Conservation (phyloP, 208 protist genomes). For the Leishmania braziliensis region DNA sequence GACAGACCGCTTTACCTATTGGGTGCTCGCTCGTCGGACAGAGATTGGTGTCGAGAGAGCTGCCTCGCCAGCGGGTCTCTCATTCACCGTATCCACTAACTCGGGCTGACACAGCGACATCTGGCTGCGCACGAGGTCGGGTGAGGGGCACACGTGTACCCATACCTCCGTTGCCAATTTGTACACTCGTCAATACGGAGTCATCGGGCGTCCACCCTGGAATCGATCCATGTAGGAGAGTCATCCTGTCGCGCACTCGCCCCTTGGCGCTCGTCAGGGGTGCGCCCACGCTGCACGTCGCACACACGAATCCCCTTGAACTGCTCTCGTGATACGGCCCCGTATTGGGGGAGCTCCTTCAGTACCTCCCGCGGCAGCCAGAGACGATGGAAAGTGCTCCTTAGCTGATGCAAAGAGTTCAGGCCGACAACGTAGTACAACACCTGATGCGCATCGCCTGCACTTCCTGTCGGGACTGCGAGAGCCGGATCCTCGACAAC, state of each 20-base stretch:
- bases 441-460: slow-evolving; percentile 4
- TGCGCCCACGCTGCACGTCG: slow-evolving; percentile 44
- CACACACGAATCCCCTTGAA: slow-evolving; percentile 54
- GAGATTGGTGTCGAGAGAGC: neutral
- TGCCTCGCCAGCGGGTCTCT: neutral
- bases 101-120: slow-evolving; percentile 35
- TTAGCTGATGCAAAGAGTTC: slow-evolving; percentile 40
- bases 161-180: slow-evolving; percentile 44
- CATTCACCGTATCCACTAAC: neutral
- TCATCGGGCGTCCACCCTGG: slow-evolving; percentile 47
- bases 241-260: slow-evolving; percentile 20
- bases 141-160: slow-evolving; percentile 41
- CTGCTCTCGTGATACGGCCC: slow-evolving; percentile 45
- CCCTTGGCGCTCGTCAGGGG: slow-evolving; percentile 22
- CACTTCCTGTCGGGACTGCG: neutral
- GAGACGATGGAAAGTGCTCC: slow-evolving; percentile 42
- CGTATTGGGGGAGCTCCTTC: slow-evolving; percentile 53
- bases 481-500: neutral
- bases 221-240: slow-evolving; percentile 68
- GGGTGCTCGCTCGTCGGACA: neutral
- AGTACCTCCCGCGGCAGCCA: slow-evolving; percentile 42
- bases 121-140: slow-evolving; percentile 53
- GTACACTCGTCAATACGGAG: slow-evolving; percentile 45
- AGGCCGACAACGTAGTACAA: slow-evolving; percentile 59
- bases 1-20: neutral